Percentiles rank a stretch among this genome's conserved stretches.
These are phyloP conservation scores for Elaeagnus macrophylla DNA, from an alignment of 306 rosid species.

Conservation along the genomic window DNA sequence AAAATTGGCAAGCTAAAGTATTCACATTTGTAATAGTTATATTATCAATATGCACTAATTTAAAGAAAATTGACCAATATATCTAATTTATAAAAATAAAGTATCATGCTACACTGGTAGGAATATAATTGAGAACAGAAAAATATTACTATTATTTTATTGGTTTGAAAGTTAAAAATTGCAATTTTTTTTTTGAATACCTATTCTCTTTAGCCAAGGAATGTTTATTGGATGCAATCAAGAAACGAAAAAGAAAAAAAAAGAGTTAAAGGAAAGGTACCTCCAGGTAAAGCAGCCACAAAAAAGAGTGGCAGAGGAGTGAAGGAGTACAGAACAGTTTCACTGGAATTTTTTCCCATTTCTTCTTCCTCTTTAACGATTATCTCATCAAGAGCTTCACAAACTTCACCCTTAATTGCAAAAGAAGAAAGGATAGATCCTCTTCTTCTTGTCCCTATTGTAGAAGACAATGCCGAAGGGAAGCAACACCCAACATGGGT, in stretches of 20 bases:
- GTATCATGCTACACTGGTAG: too few species aligned
- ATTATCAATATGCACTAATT: too few species aligned
- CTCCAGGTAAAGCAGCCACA: constrained; percentile 77
- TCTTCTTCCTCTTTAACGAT: constrained; percentile 9
- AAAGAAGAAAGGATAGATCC: constrained; percentile 11
- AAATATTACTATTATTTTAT: too few species aligned
- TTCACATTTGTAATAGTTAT: too few species aligned
- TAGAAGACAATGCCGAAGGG: constrained; percentile 10
- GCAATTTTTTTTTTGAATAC: too few species aligned
- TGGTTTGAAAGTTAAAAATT: too few species aligned
- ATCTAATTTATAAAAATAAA: too few species aligned
- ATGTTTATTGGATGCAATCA: too few species aligned
- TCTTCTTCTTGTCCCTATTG: constrained; percentile 7
- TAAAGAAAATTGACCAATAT: too few species aligned
- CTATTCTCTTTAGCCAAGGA: too few species aligned
- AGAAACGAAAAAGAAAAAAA: background rate
- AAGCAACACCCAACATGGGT: constrained; percentile 14
- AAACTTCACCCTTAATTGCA: constrained; percentile 10
- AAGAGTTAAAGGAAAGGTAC: constrained; percentile 16
- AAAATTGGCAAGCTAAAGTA: too few species aligned
- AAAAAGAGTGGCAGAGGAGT: constrained; percentile 57
- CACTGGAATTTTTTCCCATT: constrained; percentile 21
- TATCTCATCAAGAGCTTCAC: background rate
- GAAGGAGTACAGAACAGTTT: constrained; percentile 49
- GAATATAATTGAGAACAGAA: too few species aligned